These are phyloP conservation scores for Gossypium herbaceum DNA, from an alignment of 345 rosid genomes.

Conservation along the genomic window DNA sequence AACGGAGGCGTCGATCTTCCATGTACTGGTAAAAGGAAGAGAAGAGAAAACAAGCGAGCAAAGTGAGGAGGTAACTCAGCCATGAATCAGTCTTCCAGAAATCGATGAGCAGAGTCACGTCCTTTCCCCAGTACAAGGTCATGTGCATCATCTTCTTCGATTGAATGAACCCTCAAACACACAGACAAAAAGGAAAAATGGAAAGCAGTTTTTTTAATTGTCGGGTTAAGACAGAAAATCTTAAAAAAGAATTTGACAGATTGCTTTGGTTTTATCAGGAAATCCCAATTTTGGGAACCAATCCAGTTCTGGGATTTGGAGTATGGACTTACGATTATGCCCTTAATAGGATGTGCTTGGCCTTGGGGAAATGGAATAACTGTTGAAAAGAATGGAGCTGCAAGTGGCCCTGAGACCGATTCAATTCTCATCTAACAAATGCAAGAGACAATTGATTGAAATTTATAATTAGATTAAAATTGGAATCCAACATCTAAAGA, in stretches of 20 bases:
- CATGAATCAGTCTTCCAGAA: slow-evolving; percentile 69
- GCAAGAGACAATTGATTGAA: too few relatives aligned
- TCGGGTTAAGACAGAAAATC: neutral
- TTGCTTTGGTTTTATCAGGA: neutral
- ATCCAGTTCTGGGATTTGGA: neutral
- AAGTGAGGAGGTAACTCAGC: slow-evolving; percentile 55
- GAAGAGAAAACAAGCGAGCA: slow-evolving; percentile 59
- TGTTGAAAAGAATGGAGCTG: neutral
- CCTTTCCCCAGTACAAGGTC: slow-evolving; percentile 80
- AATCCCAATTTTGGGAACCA: neutral
- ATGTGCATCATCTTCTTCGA: slow-evolving; percentile 79
- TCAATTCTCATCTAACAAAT: neutral
- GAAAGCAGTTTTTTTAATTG: neutral
- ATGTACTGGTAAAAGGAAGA: slow-evolving; percentile 62
- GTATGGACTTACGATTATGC: neutral
- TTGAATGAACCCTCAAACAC: neutral
- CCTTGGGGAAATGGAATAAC: too few relatives aligned
- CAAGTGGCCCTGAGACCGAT: neutral
- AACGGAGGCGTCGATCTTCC: slow-evolving; percentile 50
- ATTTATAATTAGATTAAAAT: too few relatives aligned
- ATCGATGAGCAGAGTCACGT: slow-evolving; percentile 64
- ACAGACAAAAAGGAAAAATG: neutral
- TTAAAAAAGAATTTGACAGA: neutral
- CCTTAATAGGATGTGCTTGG: neutral
- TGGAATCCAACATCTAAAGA: too few relatives aligned